Percentiles rank a stretch among this genome's conserved stretches.
These are phyloP conservation scores for Kazachstania martiniae DNA, from an alignment of 805 yeast genomes.

Conservation along the genomic window DNA sequence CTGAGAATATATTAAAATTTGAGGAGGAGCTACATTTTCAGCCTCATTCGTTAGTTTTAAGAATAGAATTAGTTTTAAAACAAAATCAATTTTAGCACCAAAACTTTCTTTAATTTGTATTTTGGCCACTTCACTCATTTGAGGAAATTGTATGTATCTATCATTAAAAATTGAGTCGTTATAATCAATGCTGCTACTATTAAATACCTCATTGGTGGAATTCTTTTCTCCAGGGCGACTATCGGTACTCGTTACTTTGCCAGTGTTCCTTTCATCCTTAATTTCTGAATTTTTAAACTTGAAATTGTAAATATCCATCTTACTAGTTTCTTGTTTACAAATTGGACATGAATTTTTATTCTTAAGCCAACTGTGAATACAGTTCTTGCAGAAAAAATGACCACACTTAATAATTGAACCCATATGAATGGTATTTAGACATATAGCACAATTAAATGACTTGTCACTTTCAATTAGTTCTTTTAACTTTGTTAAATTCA, in stretches of 20 bases:
- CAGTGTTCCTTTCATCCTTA: neutral
- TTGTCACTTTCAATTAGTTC: constrained; percentile 23
- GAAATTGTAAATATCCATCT: constrained; percentile 54
- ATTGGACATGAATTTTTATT: constrained; percentile 60
- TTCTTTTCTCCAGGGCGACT: too few species aligned
- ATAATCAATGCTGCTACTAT: constrained; percentile 1
- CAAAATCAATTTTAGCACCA: constrained; percentile 82
- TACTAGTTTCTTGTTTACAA: constrained; percentile 49
- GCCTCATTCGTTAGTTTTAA: constrained; percentile 40
- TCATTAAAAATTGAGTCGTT: constrained; percentile 10
- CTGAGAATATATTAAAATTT: constrained; percentile 82
- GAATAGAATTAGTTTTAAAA: constrained; percentile 61
- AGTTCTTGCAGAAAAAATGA: constrained; percentile 77
- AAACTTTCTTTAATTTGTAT: constrained; percentile 39
- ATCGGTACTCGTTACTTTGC: constrained; percentile 1
- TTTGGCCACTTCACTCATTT: constrained; percentile 36
- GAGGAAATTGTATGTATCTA: constrained; percentile 15
- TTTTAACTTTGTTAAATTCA: constrained; percentile 28
- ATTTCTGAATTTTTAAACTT: constrained; percentile 32
- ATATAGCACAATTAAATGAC: constrained; percentile 55
- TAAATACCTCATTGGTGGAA: neutral
- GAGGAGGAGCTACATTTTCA: constrained; percentile 35
- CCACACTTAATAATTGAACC: constrained; percentile 89
- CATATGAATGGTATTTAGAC: constrained; percentile 54
- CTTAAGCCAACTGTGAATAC: constrained; percentile 65